phyloP scores from a whole-genome alignment of 2,329 filamentous ascomycete genomes.

The Corinectria fuckeliana region DNA sequence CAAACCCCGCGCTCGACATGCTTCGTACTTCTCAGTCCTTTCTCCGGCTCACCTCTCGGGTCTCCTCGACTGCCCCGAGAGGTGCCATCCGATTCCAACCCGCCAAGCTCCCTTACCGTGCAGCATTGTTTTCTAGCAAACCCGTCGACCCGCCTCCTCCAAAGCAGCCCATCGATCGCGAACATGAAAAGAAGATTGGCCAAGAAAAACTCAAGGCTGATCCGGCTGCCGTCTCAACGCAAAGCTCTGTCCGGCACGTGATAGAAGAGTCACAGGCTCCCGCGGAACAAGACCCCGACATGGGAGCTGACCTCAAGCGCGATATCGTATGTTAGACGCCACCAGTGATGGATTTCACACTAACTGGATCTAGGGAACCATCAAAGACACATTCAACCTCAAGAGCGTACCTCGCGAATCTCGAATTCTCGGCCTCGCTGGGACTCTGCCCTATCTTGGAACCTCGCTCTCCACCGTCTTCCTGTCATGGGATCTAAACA shows the following conservation, averaged over 20 bases:
- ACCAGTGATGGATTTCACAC: neutral
- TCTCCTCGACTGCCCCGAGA: constrained; percentile 6
- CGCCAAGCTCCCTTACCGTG: constrained; percentile 15
- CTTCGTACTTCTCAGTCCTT: constrained; percentile 40
- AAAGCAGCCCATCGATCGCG: constrained; percentile 52
- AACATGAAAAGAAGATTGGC: constrained; percentile 61
- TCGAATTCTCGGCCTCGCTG: constrained; percentile 73
- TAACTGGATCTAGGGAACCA: constrained; percentile 55
- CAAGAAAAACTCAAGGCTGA: constrained; percentile 63
- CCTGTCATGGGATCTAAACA: constrained; percentile 83
- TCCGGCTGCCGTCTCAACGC: constrained; percentile 65
- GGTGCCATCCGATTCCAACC: constrained; percentile 16
- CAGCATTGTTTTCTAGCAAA: constrained; percentile 36
- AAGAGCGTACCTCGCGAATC: constrained; percentile 70
- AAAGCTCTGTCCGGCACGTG: constrained; percentile 61
- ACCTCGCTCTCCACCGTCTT: constrained; percentile 85
- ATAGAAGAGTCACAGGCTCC: constrained; percentile 44
- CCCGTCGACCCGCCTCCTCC: constrained; percentile 35
- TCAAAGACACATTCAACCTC: constrained; percentile 74
- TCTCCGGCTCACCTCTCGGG: constrained; percentile 29
- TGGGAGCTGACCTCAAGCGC: constrained; percentile 47
- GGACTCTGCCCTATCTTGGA: constrained; percentile 83
- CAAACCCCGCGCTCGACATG: constrained; percentile 31
- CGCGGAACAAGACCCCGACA: constrained; percentile 30
- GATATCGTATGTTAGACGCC: constrained; percentile 64